Evolutionary conservation across 129 eudicot species (phyloP), one percentile per base, ranked within the genome.

Genomic region (Cynara cardunculus): DNA sequence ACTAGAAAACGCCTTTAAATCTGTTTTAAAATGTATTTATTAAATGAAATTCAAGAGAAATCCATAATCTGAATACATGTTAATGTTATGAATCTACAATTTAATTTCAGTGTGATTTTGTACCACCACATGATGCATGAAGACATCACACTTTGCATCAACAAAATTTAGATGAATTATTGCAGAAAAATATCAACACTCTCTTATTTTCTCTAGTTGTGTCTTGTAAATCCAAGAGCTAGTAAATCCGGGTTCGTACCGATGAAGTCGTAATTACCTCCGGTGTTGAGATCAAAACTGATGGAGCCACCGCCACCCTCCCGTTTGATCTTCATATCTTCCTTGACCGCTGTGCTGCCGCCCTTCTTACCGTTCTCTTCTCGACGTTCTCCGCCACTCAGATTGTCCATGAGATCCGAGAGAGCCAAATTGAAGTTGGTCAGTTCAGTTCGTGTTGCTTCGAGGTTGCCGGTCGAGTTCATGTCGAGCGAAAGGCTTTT

Each of bases 341-440:
- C 80, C 53, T 76, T 85, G 13, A 76, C 26, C 12, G 25, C 78
- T 80, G n/a, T 76, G 82, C 56, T 25, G 74, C 32, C 65, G 7
- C 75, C 69, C n/a, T 80, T 85, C 64, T 56, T 83, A 73, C 61
- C 16, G 37, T 69, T 77, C 3, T 72, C 79, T 31, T 82, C 86
- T 67, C 82, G 81, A 24, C 68, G 85, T 75, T 85, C 91, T 39
- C 85, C 88, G 24, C 85, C 88, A 0, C 90, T 87, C 49, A 89
- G 68, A 77, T 89, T 90, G 8, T 91, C 90, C 91, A 90, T 89
- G 84, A 93, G 91, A 79, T 87, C 91, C 10, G 96, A 87, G 13
- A 93, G 86, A 18, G 98, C 92, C 74, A 89, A 68, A 41, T 91
- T 93, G 91, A 90, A 93, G 86, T 88, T 87, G 18, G 88, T 89